phyloP scores from a whole-genome alignment of 768 basidiomycete species.

The Boletus reticulatus region DNA sequence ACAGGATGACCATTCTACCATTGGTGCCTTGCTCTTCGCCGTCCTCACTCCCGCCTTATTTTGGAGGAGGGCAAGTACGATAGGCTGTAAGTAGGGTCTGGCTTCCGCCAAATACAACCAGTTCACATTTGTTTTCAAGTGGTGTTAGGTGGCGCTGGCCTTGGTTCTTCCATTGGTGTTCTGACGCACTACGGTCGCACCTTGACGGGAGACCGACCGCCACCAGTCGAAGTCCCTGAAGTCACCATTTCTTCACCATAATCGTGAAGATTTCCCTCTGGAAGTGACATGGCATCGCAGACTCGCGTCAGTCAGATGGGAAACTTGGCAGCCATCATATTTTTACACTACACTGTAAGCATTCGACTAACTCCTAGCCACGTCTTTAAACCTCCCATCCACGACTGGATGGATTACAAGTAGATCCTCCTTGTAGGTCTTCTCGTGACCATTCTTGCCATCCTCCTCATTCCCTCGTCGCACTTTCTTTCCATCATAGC shows the following conservation, averaged over 20 bases:
- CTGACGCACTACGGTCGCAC: slow-evolving; percentile 54
- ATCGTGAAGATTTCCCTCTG: background rate
- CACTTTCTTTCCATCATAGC: slow-evolving; percentile 57
- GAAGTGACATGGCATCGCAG: background rate
- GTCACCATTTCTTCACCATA: slow-evolving; percentile 12
- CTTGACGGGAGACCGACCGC: slow-evolving; percentile 53
- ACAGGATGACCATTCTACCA: slow-evolving; percentile 72
- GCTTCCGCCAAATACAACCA: background rate
- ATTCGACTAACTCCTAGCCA: slow-evolving; percentile 33
- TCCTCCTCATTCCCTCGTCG: slow-evolving; percentile 34
- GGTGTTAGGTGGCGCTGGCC: slow-evolving; percentile 66
- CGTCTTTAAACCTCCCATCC: slow-evolving; percentile 67
- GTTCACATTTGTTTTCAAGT: slow-evolving; percentile 39
- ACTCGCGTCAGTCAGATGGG: background rate
- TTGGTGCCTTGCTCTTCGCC: slow-evolving; percentile 63
- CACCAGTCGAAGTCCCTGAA: slow-evolving; percentile 37
- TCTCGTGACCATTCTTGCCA: slow-evolving; percentile 10
- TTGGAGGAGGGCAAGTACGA: slow-evolving; percentile 62
- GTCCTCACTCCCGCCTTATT: slow-evolving; percentile 67
- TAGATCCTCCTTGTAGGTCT: slow-evolving; percentile 43
- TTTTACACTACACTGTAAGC: slow-evolving; percentile 13
- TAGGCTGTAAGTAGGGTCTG: slow-evolving; percentile 51
- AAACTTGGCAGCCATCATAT: background rate
- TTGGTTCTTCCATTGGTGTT: slow-evolving; percentile 62
- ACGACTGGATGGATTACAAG: slow-evolving; percentile 57